Conservation (phyloP, 257 asterid genomes). For the Solanum stenotomum region DNA sequence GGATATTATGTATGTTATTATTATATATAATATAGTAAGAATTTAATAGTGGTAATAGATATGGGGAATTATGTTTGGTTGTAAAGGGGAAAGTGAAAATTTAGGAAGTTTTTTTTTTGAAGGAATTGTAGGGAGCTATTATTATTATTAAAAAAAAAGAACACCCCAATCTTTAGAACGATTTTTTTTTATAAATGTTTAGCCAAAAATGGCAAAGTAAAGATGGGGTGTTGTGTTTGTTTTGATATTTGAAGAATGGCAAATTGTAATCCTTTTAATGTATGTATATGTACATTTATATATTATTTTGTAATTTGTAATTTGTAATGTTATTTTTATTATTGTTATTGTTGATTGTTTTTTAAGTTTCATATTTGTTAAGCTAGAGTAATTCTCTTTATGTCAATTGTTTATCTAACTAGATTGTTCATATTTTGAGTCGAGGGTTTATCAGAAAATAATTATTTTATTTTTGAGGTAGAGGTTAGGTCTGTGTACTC, state of each 20-base stretch:
- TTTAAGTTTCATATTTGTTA: not conserved
- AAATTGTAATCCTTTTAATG: not conserved
- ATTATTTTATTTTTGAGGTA: no score
- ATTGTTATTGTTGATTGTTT: no score
- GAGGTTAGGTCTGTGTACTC: no score
- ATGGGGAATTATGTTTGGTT: not conserved
- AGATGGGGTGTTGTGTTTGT: not conserved
- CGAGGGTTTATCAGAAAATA: no score
- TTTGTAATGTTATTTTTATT: not conserved
- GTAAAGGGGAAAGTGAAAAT: not conserved
- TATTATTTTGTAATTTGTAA: not conserved
- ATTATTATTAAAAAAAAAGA: not conserved
- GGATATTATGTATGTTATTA: not conserved
- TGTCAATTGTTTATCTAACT: no score
- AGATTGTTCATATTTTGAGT: no score
- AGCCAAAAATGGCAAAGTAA: not conserved
- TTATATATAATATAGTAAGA: not conserved
- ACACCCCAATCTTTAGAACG: not conserved
- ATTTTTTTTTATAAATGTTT: not conserved
- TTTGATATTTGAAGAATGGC: not conserved
- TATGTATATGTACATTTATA: not conserved
- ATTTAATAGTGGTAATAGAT: not conserved
- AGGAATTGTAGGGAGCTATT: not conserved
- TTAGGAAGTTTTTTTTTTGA: not conserved
- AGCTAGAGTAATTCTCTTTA: not conserved